Evolutionary conservation across 768 basidiomycete species (phyloP), one percentile per base, ranked within the genome.

Genomic region (Auriculariales sp.): DNA sequence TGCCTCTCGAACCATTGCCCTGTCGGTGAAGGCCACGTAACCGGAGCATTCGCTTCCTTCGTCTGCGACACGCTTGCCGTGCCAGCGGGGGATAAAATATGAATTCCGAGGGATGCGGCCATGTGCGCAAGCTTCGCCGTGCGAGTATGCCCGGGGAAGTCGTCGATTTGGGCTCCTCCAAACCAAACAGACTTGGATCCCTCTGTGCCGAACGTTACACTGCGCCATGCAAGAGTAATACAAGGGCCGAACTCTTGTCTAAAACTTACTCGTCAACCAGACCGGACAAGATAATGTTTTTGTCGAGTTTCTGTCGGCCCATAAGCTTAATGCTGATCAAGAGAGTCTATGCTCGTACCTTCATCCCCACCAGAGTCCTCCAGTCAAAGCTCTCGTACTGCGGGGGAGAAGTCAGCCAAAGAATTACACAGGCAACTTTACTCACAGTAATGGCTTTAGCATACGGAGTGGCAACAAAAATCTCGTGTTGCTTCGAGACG

Each of bases 321-420:
- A 62, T 56, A 39, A 51, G 35, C 53, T 30, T 32, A 7, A 42
- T 29, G n/a, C 55, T 31, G 27, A 29, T 4, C 12, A 31, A 24
- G n/a, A 28, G 46, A 52, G 15, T 25, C 46, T 28, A 6, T 4
- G 19, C 3, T 50, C 55, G n/a, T 54, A 73, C 78, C 72, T 82
- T 83, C 81, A 87, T 86, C 22, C 65, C 71, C 46, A 83, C 61
- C 12, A 89, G 60, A 12, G 83, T 79, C 56, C 84, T 70, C 86
- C 87, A 89, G 60, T 86, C 81, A 56, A 87, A 86, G 56, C 82
- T 83, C 66, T 90, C 83, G 55, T 76, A 84, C 83, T 86, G 55
- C 5, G 22, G 39, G 39, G 3, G 24, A 12, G 39, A 44, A 25
- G 14, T 12, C 24, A 24, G 6, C 19, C 19, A n/a, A n/a, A n/a